phyloP scores from a whole-genome alignment of 163 green algal genomes.

The Trebouxia gelatinosa region DNA sequence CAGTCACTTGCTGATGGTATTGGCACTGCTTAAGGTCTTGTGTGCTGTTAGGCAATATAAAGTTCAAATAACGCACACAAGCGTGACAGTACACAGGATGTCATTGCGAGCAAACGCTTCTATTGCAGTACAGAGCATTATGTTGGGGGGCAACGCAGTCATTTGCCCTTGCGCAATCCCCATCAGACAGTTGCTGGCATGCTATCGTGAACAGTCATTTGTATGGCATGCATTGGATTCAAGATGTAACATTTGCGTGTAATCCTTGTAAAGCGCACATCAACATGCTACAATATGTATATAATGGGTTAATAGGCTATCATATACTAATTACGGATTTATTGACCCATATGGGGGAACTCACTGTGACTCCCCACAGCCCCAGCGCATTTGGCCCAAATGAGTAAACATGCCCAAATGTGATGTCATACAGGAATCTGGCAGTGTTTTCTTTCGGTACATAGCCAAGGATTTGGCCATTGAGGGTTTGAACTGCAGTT shows the following conservation, averaged over 20 bases:
- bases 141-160: too few species aligned
- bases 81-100: too few species aligned
- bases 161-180: too few species aligned
- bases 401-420: slow-evolving; percentile 26
- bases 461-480: slow-evolving; percentile 45
- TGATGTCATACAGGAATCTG: slow-evolving; percentile 34
- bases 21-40: neutral
- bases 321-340: neutral
- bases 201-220: neutral
- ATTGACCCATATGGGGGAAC: neutral
- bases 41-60: neutral
- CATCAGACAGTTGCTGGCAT: too few species aligned
- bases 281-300: neutral
- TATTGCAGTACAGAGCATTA: too few species aligned
- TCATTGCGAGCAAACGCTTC: neutral
- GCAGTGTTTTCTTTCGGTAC: slow-evolving; percentile 43
- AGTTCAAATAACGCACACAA: too few species aligned
- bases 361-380: slow-evolving; percentile 5
- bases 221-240: neutral
- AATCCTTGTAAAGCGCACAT: neutral
- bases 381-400: slow-evolving; percentile 11
- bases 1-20: neutral
- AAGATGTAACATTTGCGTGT: neutral
- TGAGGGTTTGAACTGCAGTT: slow-evolving; percentile 41
- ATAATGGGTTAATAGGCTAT: too few species aligned